These are phyloP conservation scores for Tausonia pullulans DNA, from an alignment of 1,284 basidiomycete species.

Conservation along the genomic window DNA sequence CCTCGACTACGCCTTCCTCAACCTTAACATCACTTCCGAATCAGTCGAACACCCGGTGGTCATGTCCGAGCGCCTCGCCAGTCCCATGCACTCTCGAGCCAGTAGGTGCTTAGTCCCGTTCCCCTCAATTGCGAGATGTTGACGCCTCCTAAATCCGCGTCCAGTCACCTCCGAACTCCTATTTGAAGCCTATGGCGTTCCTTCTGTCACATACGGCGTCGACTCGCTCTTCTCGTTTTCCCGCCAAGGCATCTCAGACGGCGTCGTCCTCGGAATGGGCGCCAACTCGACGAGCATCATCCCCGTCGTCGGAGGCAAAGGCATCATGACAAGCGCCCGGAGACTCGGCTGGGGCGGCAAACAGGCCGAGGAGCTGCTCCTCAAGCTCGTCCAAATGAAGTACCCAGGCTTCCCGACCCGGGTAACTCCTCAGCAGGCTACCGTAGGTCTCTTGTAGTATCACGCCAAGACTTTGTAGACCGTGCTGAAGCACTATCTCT, in stretches of 20 bases:
- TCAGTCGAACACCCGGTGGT: slow-evolving; percentile 80
- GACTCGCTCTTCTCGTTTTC: slow-evolving; percentile 90
- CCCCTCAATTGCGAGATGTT: slow-evolving; percentile 15
- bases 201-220: slow-evolving; percentile 75
- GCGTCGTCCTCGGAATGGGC: slow-evolving; percentile 51
- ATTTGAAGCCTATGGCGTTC: slow-evolving; percentile 87
- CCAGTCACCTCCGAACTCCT: slow-evolving; percentile 88
- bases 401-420: slow-evolving; percentile 72
- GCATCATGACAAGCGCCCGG: slow-evolving; percentile 69
- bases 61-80: slow-evolving; percentile 86
- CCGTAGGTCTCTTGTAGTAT: slow-evolving; percentile 28
- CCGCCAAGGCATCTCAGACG: slow-evolving; percentile 40
- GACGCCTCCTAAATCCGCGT: slow-evolving; percentile 7
- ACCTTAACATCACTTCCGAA: slow-evolving; percentile 68
- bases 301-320: slow-evolving; percentile 67
- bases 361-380: slow-evolving; percentile 79
- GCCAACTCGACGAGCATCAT: slow-evolving; percentile 62
- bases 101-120: slow-evolving; percentile 42
- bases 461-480: not conserved
- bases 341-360: slow-evolving; percentile 90
- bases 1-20: slow-evolving; percentile 81
- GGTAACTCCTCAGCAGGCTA: slow-evolving; percentile 43
- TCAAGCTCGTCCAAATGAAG: slow-evolving; percentile 88
- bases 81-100: slow-evolving; percentile 77
- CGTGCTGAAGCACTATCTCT: not conserved